Evolutionary conservation across 805 yeast species (phyloP).

Genomic region (Sugiyamaella valdiviana): DNA sequence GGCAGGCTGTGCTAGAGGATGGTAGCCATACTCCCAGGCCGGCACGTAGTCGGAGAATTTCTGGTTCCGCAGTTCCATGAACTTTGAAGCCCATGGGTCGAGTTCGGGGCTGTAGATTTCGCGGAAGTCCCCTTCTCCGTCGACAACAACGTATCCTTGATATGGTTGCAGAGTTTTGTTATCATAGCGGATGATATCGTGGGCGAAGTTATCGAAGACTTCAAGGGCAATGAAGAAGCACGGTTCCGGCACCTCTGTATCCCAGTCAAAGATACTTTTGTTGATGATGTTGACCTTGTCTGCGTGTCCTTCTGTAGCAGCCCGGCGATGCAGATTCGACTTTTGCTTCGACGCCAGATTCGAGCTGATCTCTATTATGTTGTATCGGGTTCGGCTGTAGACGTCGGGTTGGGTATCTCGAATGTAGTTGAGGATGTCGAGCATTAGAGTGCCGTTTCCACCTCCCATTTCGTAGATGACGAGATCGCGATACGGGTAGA

Average conservation of each 20-base stretch:
- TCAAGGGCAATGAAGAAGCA: conserved; percentile 76
- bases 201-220: conserved; percentile 79
- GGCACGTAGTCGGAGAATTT: conserved; percentile 23
- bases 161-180: conserved; percentile 56
- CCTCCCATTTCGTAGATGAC: conserved; percentile 84
- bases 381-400: conserved; percentile 60
- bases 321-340: conserved; percentile 29
- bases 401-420: conserved; percentile 61
- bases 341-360: conserved; percentile 55
- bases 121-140: conserved; percentile 65
- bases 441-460: conserved; percentile 84
- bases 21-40: conserved; percentile 36
- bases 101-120: conserved; percentile 47
- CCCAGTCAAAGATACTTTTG: conserved; percentile 74
- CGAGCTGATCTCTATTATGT: conserved; percentile 64
- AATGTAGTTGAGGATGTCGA: conserved; percentile 61
- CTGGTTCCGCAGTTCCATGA: conserved; percentile 47
- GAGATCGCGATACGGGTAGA: conserved; percentile 64
- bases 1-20: conserved; percentile 55
- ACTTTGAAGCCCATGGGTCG: conserved; percentile 39
- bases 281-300: conserved; percentile 59
- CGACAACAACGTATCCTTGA: conserved; percentile 73
- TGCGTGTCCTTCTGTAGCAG: conserved; percentile 41
- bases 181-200: conserved; percentile 74
- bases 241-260: conserved; percentile 49